phyloP scores from a whole-genome alignment of 129 eudicot genomes.

The Glebionis coronaria region DNA sequence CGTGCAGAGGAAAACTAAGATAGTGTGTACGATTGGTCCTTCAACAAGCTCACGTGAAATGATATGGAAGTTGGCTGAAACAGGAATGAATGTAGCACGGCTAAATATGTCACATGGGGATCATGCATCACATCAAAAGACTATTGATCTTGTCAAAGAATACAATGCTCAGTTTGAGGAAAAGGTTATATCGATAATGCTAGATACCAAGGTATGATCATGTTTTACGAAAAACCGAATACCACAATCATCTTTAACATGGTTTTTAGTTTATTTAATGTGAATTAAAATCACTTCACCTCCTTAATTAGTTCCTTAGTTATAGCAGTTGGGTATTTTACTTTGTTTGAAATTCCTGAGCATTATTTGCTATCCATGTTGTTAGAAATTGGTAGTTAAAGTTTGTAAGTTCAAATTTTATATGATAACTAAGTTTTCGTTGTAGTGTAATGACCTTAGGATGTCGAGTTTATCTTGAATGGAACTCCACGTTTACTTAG shows the following conservation, averaged over 20 bases:
- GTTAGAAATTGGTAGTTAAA: not conserved
- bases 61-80: conserved; percentile 97
- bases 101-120: conserved; percentile 98
- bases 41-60: conserved; percentile 85
- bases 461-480: no score
- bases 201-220: conserved; percentile 81
- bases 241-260: conserved; percentile 10
- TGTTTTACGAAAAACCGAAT: not conserved
- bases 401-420: not conserved
- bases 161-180: conserved; percentile 76
- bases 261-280: no score
- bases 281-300: not conserved
- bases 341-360: no score
- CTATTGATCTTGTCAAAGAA: conserved; percentile 86
- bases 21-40: conserved; percentile 96
- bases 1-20: conserved; percentile 79
- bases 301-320: not conserved
- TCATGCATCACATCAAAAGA: conserved; percentile 93
- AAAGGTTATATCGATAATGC: conserved; percentile 88
- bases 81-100: conserved; percentile 99
- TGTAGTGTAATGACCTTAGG: not conserved
- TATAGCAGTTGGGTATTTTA: not conserved
- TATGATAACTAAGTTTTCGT: not conserved
- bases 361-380: not conserved
- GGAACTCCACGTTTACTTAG: no score